Evolutionary conservation across 1,284 basidiomycete species (phyloP).

Genomic region (Butyriboletus appendiculatus): DNA sequence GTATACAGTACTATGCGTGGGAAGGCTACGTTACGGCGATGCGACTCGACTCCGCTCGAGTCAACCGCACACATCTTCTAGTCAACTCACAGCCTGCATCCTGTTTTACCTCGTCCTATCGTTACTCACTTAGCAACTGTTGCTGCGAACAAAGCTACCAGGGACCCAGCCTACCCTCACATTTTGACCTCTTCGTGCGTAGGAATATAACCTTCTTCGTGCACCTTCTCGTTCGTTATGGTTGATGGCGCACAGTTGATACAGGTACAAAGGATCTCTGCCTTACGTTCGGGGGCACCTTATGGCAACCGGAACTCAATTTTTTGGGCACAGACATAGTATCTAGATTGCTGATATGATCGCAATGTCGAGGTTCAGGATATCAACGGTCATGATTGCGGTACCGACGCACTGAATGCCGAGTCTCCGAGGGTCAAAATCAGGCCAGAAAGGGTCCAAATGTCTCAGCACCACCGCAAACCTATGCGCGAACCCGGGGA

Average conservation of each 20-base stretch:
- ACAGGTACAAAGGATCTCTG: neutral
- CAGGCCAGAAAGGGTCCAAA: neutral
- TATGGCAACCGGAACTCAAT: constrained; percentile 1
- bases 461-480: neutral
- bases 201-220: too few relatives aligned
- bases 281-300: too few relatives aligned
- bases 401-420: neutral
- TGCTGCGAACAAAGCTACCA: neutral
- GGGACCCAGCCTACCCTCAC: neutral
- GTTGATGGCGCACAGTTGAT: neutral
- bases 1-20: neutral
- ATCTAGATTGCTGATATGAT: neutral
- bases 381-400: constrained; percentile 1
- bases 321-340: neutral
- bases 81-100: neutral
- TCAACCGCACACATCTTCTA: neutral
- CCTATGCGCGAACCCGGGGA: constrained; percentile 5
- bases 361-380: neutral
- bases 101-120: neutral
- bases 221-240: neutral
- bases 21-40: neutral
- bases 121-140: neutral
- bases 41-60: neutral
- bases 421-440: neutral
- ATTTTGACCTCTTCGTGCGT: neutral